Percentiles rank a stretch among this genome's conserved stretches.
phyloP scores from a whole-genome alignment of 495 filamentous ascomycete genomes.

The Letharia lupina region DNA sequence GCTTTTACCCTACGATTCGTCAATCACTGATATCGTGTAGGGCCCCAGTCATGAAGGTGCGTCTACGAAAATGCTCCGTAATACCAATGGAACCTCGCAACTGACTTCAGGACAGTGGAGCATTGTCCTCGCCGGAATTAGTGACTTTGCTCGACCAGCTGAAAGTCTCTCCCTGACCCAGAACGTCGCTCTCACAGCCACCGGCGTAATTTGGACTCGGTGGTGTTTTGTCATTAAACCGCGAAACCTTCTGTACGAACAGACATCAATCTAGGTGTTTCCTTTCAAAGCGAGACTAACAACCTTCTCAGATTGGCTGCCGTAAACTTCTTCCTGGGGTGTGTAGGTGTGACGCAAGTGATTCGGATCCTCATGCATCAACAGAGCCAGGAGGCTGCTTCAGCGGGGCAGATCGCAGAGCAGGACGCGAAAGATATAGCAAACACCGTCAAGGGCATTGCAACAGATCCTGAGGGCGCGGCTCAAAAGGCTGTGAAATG shows the following conservation, averaged over 20 bases:
- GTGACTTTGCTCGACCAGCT: constrained; percentile 86
- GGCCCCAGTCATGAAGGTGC: constrained; percentile 95
- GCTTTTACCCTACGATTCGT: neutral
- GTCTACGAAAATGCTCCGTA: constrained; percentile 8
- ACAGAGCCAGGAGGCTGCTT: constrained; percentile 47
- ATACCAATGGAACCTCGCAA: constrained; percentile 1
- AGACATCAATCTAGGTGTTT: neutral
- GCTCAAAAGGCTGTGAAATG: constrained; percentile 31
- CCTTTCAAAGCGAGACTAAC: neutral
- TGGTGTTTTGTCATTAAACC: constrained; percentile 98
- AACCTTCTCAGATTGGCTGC: constrained; percentile 61
- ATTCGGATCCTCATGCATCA: constrained; percentile 65
- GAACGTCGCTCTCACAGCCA: constrained; percentile 77
- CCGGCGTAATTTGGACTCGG: constrained; percentile 94
- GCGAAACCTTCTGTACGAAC: constrained; percentile 69
- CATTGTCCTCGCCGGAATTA: constrained; percentile 82
- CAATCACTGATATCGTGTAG: constrained; percentile 34
- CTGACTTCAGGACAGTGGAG: constrained; percentile 54
- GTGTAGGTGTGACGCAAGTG: constrained; percentile 76
- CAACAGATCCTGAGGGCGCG: constrained; percentile 37
- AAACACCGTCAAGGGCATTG: constrained; percentile 38
- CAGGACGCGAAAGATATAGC: constrained; percentile 44
- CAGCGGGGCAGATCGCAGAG: constrained; percentile 28
- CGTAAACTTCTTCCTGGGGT: constrained; percentile 96
- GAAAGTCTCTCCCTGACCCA: constrained; percentile 86